Percentiles rank a stretch among this genome's conserved stretches.
These are phyloP conservation scores for Salix brachista DNA, from an alignment of 345 rosid species.

Conservation along the genomic window DNA sequence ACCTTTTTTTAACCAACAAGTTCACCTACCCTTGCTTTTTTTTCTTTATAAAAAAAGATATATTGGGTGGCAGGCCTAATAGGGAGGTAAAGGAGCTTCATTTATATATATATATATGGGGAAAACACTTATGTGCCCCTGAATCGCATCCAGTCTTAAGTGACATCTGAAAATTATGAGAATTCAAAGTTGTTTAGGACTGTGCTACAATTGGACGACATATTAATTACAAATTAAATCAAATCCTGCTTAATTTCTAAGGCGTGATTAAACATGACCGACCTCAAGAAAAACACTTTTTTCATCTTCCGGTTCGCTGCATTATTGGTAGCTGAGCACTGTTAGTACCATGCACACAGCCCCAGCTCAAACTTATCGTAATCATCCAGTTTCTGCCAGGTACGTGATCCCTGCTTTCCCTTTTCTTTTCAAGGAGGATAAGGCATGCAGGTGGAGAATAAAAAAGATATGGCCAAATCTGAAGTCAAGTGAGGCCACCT, in stretches of 20 bases:
- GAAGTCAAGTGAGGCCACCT: not conserved
- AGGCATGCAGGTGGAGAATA: not conserved
- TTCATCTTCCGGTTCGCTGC: not conserved
- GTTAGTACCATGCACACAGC: not conserved
- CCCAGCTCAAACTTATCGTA: not conserved
- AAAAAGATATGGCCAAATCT: not conserved
- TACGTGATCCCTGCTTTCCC: not conserved
- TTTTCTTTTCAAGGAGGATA: not conserved
- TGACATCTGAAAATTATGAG: too few relatives aligned
- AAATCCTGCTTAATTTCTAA: not conserved
- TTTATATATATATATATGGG: too few relatives aligned
- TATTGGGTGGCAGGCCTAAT: too few relatives aligned
- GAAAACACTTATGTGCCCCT: too few relatives aligned
- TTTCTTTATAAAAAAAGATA: too few relatives aligned
- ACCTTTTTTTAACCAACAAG: too few relatives aligned
- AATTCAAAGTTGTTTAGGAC: too few relatives aligned
- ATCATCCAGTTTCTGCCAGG: not conserved
- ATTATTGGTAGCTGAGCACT: not conserved
- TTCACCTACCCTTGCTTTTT: too few relatives aligned
- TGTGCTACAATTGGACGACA: too few relatives aligned
- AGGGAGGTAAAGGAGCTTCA: too few relatives aligned
- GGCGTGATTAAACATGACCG: not conserved
- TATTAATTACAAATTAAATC: not conserved
- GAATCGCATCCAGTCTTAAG: too few relatives aligned
- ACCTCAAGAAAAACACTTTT: not conserved